A percentile compares a stretch with the other conserved stretches of the same genome.
Evolutionary conservation across 768 basidiomycete genomes (phyloP).

Genomic region (Cystofilobasidium ferigula): DNA sequence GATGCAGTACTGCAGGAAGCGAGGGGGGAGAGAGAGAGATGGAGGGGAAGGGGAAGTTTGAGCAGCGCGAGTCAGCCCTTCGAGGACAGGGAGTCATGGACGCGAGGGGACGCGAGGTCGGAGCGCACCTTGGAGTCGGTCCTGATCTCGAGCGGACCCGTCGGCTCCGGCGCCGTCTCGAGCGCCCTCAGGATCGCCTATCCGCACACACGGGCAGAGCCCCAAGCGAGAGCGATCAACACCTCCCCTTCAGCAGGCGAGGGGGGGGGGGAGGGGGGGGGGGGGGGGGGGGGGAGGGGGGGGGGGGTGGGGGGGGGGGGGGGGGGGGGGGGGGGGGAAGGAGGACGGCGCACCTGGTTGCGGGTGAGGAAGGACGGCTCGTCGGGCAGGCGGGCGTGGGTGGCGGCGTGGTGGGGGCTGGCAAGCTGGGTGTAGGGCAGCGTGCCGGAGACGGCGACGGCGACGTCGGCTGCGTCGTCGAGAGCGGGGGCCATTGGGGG

Average conservation of each 20-base stretch:
- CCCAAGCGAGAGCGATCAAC: neutral
- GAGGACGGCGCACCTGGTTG: slow-evolving; percentile 7
- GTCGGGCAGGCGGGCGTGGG: neutral
- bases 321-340: no score
- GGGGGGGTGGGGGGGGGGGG: no score
- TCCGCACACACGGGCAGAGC: no score
- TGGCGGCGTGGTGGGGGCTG: no score
- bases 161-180: slow-evolving; percentile 15
- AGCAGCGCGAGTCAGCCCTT: no score
- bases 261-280: no score
- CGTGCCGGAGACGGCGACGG: neutral
- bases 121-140: slow-evolving; percentile 21
- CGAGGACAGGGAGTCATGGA: neutral
- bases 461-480: neutral
- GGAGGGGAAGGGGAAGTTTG: no score
- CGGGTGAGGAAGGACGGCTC: neutral
- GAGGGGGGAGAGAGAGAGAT: neutral
- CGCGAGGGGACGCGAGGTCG: neutral
- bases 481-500: no score
- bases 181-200: slow-evolving; percentile 22
- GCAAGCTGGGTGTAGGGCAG: neutral
- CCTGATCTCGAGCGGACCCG: slow-evolving; percentile 19
- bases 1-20: slow-evolving; percentile 1
- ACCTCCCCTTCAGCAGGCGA: no score
- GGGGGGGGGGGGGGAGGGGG: no score